Evolutionary conservation across 2,329 filamentous ascomycete genomes (phyloP), one percentile per base, ranked within the genome.

Genomic region (Penicillium concentricum): DNA sequence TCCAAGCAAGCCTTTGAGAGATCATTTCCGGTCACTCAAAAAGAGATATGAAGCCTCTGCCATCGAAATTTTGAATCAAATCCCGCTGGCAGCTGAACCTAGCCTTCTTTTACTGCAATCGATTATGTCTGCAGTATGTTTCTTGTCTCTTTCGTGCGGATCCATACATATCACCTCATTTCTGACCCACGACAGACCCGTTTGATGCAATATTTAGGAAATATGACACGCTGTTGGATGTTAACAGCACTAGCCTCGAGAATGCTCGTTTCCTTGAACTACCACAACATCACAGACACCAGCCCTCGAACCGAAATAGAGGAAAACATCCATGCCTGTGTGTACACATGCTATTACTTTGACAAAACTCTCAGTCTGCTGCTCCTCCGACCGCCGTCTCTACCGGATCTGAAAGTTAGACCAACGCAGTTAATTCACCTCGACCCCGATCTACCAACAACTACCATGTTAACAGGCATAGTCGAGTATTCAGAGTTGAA

Each of bases 141-240:
- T 6, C 13, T 3, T 2, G 5, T 32, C 18, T 44, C 2, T 9
- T 43, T 10, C 2, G 7, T 10, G 38, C 9, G 34, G 4, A 32
- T 22, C 38, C 18, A 8, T 18, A 10, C 5, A 24, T 13, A 44
- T 18, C 1, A 5, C 22, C 18, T 46, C 13, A 3, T n/a, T 12
- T 47, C 47, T 58, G 24, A 58, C 22, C 15, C 12, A 24, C n/a
- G 2, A 15, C 15, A 66, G 64, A 54, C 61, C 59, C 62, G 57
- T 6, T 37, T 67, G 26, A 63, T 63, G 54, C 63, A 66, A 44
- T 62, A 61, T 34, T 10, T 61, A 16, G 64, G 64, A 18, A 61
- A 67, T 15, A 66, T 62, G 60, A 61, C 61, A 13, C 62, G 62
- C n/a, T 61, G 63, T 34, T 67, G 64, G 64, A 63, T 63, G 60